Base-by-base conservation (phyloP, 2,329 filamentous ascomycete species). In the Aureobasidium sp. region DNA sequence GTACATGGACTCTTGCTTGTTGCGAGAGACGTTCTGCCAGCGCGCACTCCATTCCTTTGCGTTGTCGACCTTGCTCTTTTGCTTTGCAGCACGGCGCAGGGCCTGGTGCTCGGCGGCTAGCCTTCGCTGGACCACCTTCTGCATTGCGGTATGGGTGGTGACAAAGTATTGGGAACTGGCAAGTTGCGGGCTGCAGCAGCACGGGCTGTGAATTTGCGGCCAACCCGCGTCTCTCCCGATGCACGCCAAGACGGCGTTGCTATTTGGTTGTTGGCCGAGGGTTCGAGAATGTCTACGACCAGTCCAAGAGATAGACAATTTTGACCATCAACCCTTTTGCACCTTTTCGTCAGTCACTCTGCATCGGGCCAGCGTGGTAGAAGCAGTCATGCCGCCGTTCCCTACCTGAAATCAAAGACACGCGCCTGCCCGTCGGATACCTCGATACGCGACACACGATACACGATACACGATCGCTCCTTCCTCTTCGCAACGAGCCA, bases 51-150 rank as follows among this genome's bases (percentile, higher is more conserved):
- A 73, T 57, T 65, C 67, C 55, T 72, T 66, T 47, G 66, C 66
- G 43, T 64, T 64, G 42, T 64, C 49, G 61, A 43, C 59, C 54
- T 65, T 63, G 17, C 37, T 46, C 55, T 45, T 59, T 17, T 64
- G 61, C 23, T 61, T 59, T 9, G 59, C 62, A 38, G 23, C 60
- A 67, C 69, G 61, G 69, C 70, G 80, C 62, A 74, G 71, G 60
- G 79, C 82, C 75, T 87, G 84, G 72, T 82, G 84, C 74, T 87
- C 80, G 65, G 86, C 86, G 71, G 86, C 79, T 60, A 81, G 77
- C 59, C 86, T 84, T 66, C 86, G 84, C 68, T 83, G 83, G 64
- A 86, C 77, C 64, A 90, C 78, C 74, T 86, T 88, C 75, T 90
- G 84, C 88, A 90, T 90, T 27, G 51, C 58, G 61, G 45, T 25